Evolutionary conservation across 2,329 filamentous ascomycete genomes (phyloP), one percentile per base, ranked within the genome.

Genomic region (Fonsecaea nubica): DNA sequence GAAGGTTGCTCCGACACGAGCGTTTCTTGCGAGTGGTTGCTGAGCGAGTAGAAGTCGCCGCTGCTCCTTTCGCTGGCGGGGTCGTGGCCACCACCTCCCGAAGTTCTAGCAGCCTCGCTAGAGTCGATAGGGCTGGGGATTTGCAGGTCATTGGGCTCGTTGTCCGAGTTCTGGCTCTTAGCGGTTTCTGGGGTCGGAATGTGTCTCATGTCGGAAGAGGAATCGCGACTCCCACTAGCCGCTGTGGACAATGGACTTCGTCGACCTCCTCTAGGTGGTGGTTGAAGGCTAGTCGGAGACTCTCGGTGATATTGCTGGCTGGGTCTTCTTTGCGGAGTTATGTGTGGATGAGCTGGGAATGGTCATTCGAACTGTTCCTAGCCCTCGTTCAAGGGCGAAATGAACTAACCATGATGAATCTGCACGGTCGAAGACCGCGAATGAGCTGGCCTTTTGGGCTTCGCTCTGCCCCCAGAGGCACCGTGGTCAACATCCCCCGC

Each of bases 21-120:
- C 2, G 95, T 99, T 77, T 99, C 95, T 15, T 91, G 92, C 6
- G 95, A 98, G 75, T 97, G 90, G 76, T 98, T 97, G 81, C 94
- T 97, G 76, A 94, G 81, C 0, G 93, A 93, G 77, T 97, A 98
- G 74, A 98, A 96, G 75, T 99, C 95, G 62, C 91, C 91, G 76
- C 95, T 99, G 70, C 92, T 97, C 73, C 95, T 85, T 30, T 92
- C 93, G 33, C 94, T 98, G 62, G 87, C 87, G 67, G 87, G 86
- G 71, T 91, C 58, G 36, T 15, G 58, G 9, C 58, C 58, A 6
- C 58, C 58, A 7, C 48, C 12, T 25, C 48, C 48, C 1, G 58
- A 54, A 5, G 18, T 4, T 50, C 10, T 50, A 5, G 45, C 25
- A 61, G 58, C 42, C 21, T 52, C 57, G 12, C 61, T 36, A 13